Evolutionary conservation across 2,329 filamentous ascomycete genomes (phyloP), one percentile per base, ranked within the genome.

Genomic region (Aspergillus glaucus): DNA sequence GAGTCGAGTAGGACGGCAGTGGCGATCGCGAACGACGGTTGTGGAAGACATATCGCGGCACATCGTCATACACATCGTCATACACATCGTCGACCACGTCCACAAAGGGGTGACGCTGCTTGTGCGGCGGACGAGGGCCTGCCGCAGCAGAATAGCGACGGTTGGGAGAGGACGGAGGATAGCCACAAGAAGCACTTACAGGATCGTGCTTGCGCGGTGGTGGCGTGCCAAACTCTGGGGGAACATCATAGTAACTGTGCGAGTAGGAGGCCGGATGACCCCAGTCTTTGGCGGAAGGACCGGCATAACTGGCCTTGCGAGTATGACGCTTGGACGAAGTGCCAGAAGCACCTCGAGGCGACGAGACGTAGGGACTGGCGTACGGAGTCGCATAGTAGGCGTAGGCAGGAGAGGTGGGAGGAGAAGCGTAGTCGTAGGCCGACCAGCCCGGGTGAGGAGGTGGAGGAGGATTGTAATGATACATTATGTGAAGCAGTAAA

Each of bases 121-220:
- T 71, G 63, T 61, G 65, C 62, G 61, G 60, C 50, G 54, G 55
- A 44, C 51, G 50, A 46, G 49, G 47, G 41, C 52, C 50, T 19
- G 57, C 54, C 50, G 48, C 51, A 14, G 47, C 49, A 24, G 51
- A 61, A 47, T 59, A 54, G 50, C 59, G 55, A 53, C 60, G 55
- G 62, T 62, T 63, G 62, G 72, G 71, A 64, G 77, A 76, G 63
- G 75, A 75, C 68, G 68, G 64, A 64, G 62, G 57, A 55, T 62
- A 68, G 65, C 68, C 68, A 64, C 64, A 68, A 71, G 73, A 77
- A 76, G 75, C 77, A 84, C 81, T 84, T 83, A 84, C 81, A 83
- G 80, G 78, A 71, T 84, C 79, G 68, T 79, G 75, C 65, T 73
- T 74, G 63, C 67, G 71, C 70, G 78, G 73, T 70, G 72, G 71